Base-by-base conservation (phyloP, 192 early-diverging fungal species). In the Coemansia sp. region DNA sequence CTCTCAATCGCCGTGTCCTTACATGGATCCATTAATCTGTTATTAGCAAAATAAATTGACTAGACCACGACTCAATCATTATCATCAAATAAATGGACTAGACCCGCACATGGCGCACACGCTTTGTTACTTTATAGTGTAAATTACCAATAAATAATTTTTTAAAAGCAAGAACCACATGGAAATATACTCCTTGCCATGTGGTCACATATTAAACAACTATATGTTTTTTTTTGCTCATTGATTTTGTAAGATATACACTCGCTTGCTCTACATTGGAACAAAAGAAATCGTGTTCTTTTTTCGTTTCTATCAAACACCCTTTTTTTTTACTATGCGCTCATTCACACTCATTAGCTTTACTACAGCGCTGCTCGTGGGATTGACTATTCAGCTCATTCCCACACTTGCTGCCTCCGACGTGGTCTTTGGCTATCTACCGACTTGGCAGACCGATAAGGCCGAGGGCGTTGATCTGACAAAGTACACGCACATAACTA, bases 401-500 rank as follows among this genome's bases (percentile, higher is more conserved):
- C 17, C 22, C 11, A 9, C 38, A 15, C 24, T 17, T 0, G 65
- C 71, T 0, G 29, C 68, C 24, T 27, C 24, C 20, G 64, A 63
- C 15, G 74, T 83, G 10, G 59, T 85, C 27, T 78, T 85, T 59
- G 84, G 84, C 4, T 85, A 85, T 50, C 70, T 82, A 42, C 77
- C 80, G 17, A 78, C 81, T 9, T 82, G 80, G 80, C 77, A 80
- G 44, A 27, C 62, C 1, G 70, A 70, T 65, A 74, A 71, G 65
- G 75, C 77, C 13, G 65, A 70, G 4, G 50, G 42, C 45, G 69
- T 86, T 53, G 82, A 85, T 8, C 71, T 86, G 41, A 53, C 79
- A 20, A 85, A 86, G 56, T 86, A 89, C 67, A 90, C 91, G 36
- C 91, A 91, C 67, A 64, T 92, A 53, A 87, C 88, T 64, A 87